Percentiles rank a stretch among this genome's conserved stretches.
Evolutionary conservation across 129 eudicot species (phyloP).

Genomic region (Lactuca saligna): DNA sequence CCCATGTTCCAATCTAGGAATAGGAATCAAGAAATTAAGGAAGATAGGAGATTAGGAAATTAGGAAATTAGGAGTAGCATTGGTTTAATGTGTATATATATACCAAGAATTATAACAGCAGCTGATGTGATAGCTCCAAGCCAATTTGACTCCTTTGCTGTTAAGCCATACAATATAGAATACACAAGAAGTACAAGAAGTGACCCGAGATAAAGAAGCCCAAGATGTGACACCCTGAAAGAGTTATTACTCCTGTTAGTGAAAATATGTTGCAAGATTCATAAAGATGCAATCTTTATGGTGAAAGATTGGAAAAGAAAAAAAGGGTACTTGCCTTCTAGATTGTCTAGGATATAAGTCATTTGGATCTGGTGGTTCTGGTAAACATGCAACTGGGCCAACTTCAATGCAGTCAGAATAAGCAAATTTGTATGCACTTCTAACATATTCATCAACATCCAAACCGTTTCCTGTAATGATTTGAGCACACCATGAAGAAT

Average conservation of each 20-base stretch:
- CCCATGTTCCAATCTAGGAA: slow-evolving; percentile 96
- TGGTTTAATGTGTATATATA: neutral
- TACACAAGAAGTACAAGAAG: slow-evolving; percentile 87
- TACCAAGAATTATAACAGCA: slow-evolving; percentile 96
- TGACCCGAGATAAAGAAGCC: slow-evolving; percentile 85
- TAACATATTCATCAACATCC: slow-evolving; percentile 96
- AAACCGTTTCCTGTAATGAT: slow-evolving; percentile 76
- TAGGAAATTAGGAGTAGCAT: neutral
- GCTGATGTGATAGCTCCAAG: slow-evolving; percentile 95
- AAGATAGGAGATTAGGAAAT: too few species aligned
- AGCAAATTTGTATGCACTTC: slow-evolving; percentile 92
- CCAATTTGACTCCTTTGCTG: slow-evolving; percentile 94
- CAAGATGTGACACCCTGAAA: slow-evolving; percentile 93
- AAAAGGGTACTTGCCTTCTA: slow-evolving; percentile 56
- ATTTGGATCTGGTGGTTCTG: slow-evolving; percentile 98
- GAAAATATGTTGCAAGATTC: slow-evolving; percentile 1
- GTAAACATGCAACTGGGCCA: slow-evolving; percentile 95
- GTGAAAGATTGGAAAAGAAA: neutral
- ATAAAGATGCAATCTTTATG: neutral
- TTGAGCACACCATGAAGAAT: neutral
- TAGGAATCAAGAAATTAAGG: neutral
- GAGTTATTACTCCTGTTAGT: neutral
- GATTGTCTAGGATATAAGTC: slow-evolving; percentile 97
- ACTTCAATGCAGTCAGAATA: slow-evolving; percentile 96
- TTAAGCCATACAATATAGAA: slow-evolving; percentile 84